Conservation (phyloP, 2,329 filamentous ascomycete genomes). For the Arthrobotrys iridis region DNA sequence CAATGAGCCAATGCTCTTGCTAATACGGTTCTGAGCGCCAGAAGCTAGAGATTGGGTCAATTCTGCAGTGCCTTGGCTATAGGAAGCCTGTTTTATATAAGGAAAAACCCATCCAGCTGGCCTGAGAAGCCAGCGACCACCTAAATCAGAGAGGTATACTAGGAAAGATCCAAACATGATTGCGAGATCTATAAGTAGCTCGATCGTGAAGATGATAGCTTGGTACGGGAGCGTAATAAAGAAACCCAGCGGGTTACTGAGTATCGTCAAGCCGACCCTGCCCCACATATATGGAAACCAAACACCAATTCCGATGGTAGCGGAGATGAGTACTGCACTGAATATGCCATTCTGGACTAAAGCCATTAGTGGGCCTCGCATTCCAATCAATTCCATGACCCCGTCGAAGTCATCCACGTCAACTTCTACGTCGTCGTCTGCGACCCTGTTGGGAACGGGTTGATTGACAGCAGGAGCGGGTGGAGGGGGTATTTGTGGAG, state of each 20-base stretch:
- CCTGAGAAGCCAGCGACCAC: constrained; percentile 50
- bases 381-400: constrained; percentile 92
- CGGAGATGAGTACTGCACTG: constrained; percentile 86
- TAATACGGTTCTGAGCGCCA: constrained; percentile 57
- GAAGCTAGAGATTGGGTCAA: constrained; percentile 55
- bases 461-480: constrained; percentile 23
- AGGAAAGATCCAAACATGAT: constrained; percentile 56
- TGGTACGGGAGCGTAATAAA: constrained; percentile 56
- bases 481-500: constrained; percentile 25
- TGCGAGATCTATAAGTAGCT: constrained; percentile 57
- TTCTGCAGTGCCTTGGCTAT: constrained; percentile 49
- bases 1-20: constrained; percentile 31
- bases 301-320: constrained; percentile 84
- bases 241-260: constrained; percentile 58
- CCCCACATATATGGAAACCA: constrained; percentile 94
- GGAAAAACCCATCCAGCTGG: constrained; percentile 55
- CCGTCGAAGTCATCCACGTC: constrained; percentile 95
- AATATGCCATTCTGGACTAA: constrained; percentile 96
- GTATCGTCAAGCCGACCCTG: constrained; percentile 74
- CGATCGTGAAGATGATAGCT: constrained; percentile 56
- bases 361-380: constrained; percentile 90
- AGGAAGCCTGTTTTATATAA: constrained; percentile 50
- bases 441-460: constrained; percentile 24
- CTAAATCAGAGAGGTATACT: constrained; percentile 55
- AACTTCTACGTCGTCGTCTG: constrained; percentile 64